phyloP scores from a whole-genome alignment of 1,284 basidiomycete species.

The Ganoderma lucidum region DNA sequence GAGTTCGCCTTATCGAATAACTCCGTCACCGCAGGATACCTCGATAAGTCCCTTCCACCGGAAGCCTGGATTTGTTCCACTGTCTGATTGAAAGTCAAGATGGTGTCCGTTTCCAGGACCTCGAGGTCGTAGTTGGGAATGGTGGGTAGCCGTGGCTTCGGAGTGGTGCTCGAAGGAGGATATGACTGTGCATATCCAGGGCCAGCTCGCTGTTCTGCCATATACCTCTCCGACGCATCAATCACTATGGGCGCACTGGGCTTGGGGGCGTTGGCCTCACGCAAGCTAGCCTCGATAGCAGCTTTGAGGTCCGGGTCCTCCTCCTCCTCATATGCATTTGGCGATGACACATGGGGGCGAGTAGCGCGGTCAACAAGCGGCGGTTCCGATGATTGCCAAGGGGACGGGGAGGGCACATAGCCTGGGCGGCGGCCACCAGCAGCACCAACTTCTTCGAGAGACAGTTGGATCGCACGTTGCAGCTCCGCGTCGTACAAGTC shows the following conservation, averaged over 20 bases:
- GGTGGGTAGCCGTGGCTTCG: constrained; percentile 54
- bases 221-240: constrained; percentile 53
- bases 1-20: constrained; percentile 87
- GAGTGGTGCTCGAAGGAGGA: constrained; percentile 50
- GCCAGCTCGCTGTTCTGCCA: constrained; percentile 16
- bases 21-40: constrained; percentile 85
- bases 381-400: constrained; percentile 76
- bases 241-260: constrained; percentile 79
- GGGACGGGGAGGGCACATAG: constrained; percentile 70
- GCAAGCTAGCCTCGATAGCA: constrained; percentile 95
- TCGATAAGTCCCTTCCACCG: constrained; percentile 79
- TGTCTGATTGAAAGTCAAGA: constrained; percentile 90
- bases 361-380: constrained; percentile 65
- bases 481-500: constrained; percentile 89
- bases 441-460: constrained; percentile 80
- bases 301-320: constrained; percentile 94
- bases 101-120: constrained; percentile 82
- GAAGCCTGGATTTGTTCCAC: constrained; percentile 85
- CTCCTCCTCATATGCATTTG: constrained; percentile 62
- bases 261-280: constrained; percentile 82
- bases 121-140: constrained; percentile 82
- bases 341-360: constrained; percentile 46
- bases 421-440: constrained; percentile 61
- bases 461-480: constrained; percentile 93
- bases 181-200: constrained; percentile 42